Percentiles rank a stretch among this genome's conserved stretches.
These are phyloP conservation scores for Xerocomus brunneocitrinus DNA, from an alignment of 768 basidiomycete species.

Conservation along the genomic window DNA sequence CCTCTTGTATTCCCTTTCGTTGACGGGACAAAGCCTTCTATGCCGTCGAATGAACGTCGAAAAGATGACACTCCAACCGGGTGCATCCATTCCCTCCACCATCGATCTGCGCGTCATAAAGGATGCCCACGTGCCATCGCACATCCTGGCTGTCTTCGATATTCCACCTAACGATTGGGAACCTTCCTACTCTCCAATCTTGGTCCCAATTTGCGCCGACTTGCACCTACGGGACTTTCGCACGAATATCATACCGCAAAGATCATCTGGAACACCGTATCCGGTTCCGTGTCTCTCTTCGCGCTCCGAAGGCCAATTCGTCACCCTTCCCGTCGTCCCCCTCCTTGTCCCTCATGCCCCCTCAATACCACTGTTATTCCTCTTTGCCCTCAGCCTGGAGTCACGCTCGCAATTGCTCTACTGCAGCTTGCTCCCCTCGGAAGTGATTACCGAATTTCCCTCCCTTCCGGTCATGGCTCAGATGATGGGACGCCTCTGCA, in stretches of 20 bases:
- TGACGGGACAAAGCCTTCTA: conserved; percentile 24
- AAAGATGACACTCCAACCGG: conserved; percentile 19
- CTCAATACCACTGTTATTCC: conserved; percentile 53
- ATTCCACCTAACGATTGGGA: conserved; percentile 28
- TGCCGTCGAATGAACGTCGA: conserved; percentile 34
- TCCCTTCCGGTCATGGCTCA: conserved; percentile 54
- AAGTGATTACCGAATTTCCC: conserved; percentile 54
- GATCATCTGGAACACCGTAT: conserved; percentile 31
- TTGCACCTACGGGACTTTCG: conserved; percentile 40
- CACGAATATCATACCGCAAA: conserved; percentile 32
- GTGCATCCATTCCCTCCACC: conserved; percentile 35
- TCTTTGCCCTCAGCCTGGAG: conserved; percentile 55
- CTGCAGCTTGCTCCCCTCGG: conserved; percentile 49
- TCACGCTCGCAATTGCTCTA: conserved; percentile 43
- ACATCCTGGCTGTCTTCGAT: conserved; percentile 47
- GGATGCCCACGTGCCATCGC: conserved; percentile 49
- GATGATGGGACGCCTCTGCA: conserved; percentile 41
- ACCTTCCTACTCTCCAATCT: conserved; percentile 34
- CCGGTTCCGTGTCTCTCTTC: conserved; percentile 28
- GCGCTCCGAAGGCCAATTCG: conserved; percentile 23
- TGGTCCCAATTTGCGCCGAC: conserved; percentile 51
- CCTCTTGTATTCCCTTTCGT: not conserved
- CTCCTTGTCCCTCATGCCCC: conserved; percentile 47
- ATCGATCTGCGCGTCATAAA: conserved; percentile 47
- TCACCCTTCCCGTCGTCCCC: conserved; percentile 51